Base-by-base conservation (phyloP, 2,329 filamentous ascomycete genomes). In the Neopestalotiopsis sp. region DNA sequence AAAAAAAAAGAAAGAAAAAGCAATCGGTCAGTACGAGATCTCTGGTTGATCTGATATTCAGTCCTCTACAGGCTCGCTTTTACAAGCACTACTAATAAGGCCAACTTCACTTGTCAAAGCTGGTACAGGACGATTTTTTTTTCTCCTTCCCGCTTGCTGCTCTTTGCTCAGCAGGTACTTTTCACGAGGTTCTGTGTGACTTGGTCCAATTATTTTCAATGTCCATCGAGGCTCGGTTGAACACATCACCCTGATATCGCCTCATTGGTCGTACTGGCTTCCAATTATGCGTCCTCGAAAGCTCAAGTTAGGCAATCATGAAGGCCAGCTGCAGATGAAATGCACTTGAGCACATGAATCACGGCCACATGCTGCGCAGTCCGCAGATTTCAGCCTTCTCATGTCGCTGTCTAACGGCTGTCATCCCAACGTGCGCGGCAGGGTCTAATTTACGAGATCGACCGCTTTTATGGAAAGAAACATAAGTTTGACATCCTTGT, bases 261-360 rank as follows among this genome's bases (percentile, higher is more conserved):
- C 20, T 14, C 13, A 38, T 28, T 9, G 61, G 61, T 62, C n/a
- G 61, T 62, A 40, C 61, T 59, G 61, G 32, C 14, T 62, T 49
- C 62, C 38, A 13, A 65, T 24, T n/a, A 34, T 49, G 61, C 62
- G 45, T 53, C 38, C 38, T 65, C 38, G 20, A 32, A 45, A 30
- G 62, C 17, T 17, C 62, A 49, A 49, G 9, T 40, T n/a, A 34
- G 59, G 14, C 59, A n/a, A 30, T 40, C n/a, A 17, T 20, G 32
- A 28, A 40, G 14, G n/a, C 30, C 10, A 17, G 59, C 32, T 20
- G 17, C 34, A 30, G 9, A 28, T 62, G 6, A 40, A n/a, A 53
- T 53, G 14, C 45, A 20, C 17, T 53, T 20, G 45, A 17, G 45
- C 45, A 53, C 45, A n/a, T 9, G 7, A 53, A 53, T n/a, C 45